Conservation (phyloP, 495 filamentous ascomycete species). For the Cetradonia linearis region DNA sequence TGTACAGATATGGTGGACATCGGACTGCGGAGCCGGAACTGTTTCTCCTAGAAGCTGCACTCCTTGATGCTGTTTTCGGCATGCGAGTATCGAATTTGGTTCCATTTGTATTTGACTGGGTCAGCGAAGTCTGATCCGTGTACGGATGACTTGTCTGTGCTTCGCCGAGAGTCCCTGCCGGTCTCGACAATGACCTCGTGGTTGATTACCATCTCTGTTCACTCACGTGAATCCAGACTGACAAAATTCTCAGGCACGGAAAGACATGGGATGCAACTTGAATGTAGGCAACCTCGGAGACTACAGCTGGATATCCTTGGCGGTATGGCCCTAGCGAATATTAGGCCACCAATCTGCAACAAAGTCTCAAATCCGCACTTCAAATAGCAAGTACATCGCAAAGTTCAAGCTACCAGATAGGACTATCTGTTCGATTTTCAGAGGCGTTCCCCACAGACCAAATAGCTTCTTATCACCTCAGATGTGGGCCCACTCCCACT, state of each 20-base stretch:
- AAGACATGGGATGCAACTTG: neutral
- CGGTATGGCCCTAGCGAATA: neutral
- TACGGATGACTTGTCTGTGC: neutral
- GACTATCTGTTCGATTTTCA: neutral
- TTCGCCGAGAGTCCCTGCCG: neutral
- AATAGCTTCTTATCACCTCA: neutral
- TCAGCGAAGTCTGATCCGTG: neutral
- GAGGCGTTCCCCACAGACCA: neutral
- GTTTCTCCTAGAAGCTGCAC: neutral
- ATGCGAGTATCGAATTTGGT: neutral
- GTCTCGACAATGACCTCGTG: neutral
- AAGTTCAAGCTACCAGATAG: neutral
- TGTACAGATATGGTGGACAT: slow-evolving; percentile 12
- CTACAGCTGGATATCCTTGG: neutral
- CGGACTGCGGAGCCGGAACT: neutral
- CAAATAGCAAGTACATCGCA: neutral
- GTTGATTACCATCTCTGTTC: neutral
- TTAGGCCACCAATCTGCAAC: neutral
- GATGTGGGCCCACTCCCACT: neutral
- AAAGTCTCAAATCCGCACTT: neutral
- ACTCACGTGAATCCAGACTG: neutral
- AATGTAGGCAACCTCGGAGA: neutral
- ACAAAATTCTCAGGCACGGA: neutral
- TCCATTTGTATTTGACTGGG: neutral
- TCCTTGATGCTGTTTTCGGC: neutral